A percentile compares a stretch with the other conserved stretches of the same genome.
These are phyloP conservation scores for Talaromyces liani DNA, from an alignment of 495 filamentous ascomycete species.

Conservation along the genomic window DNA sequence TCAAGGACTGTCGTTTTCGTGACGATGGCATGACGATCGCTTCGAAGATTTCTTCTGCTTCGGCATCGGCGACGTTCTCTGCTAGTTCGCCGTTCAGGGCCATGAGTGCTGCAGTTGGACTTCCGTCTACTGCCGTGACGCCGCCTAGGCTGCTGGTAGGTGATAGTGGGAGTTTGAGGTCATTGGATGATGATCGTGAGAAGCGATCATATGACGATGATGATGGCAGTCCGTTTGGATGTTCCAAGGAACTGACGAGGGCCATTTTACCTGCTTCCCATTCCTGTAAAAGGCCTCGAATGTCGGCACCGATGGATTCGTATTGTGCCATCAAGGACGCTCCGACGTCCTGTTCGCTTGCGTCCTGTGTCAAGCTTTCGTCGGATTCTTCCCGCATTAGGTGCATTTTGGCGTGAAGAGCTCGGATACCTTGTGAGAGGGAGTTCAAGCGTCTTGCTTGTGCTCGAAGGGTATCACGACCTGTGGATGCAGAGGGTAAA, in stretches of 20 bases:
- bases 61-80: slow-evolving; percentile 13
- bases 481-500: slow-evolving; percentile 53
- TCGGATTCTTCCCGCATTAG: slow-evolving; percentile 85
- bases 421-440: slow-evolving; percentile 82
- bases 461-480: slow-evolving; percentile 67
- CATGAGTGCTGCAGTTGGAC: slow-evolving; percentile 65
- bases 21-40: slow-evolving; percentile 66
- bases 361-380: slow-evolving; percentile 63
- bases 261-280: slow-evolving; percentile 84
- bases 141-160: slow-evolving; percentile 77
- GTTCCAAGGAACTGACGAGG: slow-evolving; percentile 64
- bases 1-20: slow-evolving; percentile 61
- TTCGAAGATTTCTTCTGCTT: slow-evolving; percentile 81
- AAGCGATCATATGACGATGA: slow-evolving; percentile 48
- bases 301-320: slow-evolving; percentile 85
- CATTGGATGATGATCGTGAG: slow-evolving; percentile 55
- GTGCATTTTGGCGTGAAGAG: slow-evolving; percentile 91
- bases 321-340: slow-evolving; percentile 77
- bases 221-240: slow-evolving; percentile 20
- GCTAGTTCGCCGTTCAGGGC: slow-evolving; percentile 37
- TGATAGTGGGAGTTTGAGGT: slow-evolving; percentile 64
- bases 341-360: slow-evolving; percentile 57
- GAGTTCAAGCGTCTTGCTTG: slow-evolving; percentile 81
- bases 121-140: slow-evolving; percentile 77
- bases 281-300: slow-evolving; percentile 74